Evolutionary conservation across 441 rosid species (phyloP), one percentile per base, ranked within the genome.

Genomic region (Pelargonium australe): DNA sequence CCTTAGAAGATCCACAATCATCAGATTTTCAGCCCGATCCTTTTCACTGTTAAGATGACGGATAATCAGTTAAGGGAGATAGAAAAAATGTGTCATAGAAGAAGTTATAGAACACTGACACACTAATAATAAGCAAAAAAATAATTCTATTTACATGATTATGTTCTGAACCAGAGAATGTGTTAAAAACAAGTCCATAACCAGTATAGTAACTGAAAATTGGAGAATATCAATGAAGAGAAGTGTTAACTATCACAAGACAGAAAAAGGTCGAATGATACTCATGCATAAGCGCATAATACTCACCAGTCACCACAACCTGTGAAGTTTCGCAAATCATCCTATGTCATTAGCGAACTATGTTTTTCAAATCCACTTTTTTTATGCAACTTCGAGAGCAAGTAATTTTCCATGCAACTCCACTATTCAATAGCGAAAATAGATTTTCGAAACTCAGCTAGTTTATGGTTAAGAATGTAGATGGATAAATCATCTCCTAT

Each of bases 1-100:
- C 81, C 98, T 87, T 63, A 92, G 82, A 68, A 95, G 99, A 77
- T 91, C 99, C 0, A 95, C 97, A 57, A 95, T 95, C 99, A 95
- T 95, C 72, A 92, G 80, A 82, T 95, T 95, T 80, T 95, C 99
- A 0, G 99, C 93, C 80, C 89, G 93, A 74, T 92, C 96, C 86
- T 95, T 95, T 82, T 92, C 98, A 73, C 99, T 91, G 90, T 68
- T 6, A n/a, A 61, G 65, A 68, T 40, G 13, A 13, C 53, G 12
- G 5, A 25, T 10, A 23, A 20, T 61, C 64, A 61, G 40, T 61
- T 61, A 25, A 40, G 40, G 7, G 16, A 11, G 8, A 10, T 60
- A 7, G 5, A 34, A 13, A 20, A 61, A 25, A 23, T 23, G 37
- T 11, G 40, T 31, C 37, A 61, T 60, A 60, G 25, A 28, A 10